Evolutionary conservation across 305 asterid genomes (phyloP).

Genomic region (Petunia hybrid): DNA sequence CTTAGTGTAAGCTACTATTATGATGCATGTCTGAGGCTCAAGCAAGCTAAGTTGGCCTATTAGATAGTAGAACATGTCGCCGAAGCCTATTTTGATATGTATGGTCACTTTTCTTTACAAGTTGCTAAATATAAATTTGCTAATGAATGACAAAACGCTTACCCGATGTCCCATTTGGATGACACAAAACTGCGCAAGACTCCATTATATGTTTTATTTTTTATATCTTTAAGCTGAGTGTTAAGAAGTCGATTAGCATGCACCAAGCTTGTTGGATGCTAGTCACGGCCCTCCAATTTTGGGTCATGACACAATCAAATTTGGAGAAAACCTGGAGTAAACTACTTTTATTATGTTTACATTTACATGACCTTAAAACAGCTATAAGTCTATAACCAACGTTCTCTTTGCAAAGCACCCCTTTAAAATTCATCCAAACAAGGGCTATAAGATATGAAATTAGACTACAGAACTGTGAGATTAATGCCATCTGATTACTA

Average conservation of each 20-base stretch:
- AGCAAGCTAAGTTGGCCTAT: background rate
- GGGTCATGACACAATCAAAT: too few relatives aligned
- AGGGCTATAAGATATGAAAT: background rate
- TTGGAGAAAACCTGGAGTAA: too few relatives aligned
- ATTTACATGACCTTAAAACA: too few relatives aligned
- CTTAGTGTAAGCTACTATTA: background rate
- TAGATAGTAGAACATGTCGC: background rate
- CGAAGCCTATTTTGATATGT: background rate
- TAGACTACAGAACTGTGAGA: background rate
- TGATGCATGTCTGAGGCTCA: background rate
- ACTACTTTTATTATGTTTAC: too few relatives aligned
- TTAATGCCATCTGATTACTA: background rate
- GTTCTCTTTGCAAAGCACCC: background rate
- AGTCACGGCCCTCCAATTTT: too few relatives aligned
- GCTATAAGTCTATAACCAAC: too few relatives aligned
- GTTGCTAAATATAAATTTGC: background rate
- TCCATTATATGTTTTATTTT: background rate
- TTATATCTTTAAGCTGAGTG: too few relatives aligned
- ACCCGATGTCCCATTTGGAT: too few relatives aligned
- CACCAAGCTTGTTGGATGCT: too few relatives aligned
- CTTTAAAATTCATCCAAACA: background rate
- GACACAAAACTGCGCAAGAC: background rate
- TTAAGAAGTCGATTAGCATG: too few relatives aligned
- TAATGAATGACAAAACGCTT: background rate
- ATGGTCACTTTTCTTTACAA: background rate